phyloP scores from a whole-genome alignment of 208 protist genomes.

The Blastocrithidia nonstop region DNA sequence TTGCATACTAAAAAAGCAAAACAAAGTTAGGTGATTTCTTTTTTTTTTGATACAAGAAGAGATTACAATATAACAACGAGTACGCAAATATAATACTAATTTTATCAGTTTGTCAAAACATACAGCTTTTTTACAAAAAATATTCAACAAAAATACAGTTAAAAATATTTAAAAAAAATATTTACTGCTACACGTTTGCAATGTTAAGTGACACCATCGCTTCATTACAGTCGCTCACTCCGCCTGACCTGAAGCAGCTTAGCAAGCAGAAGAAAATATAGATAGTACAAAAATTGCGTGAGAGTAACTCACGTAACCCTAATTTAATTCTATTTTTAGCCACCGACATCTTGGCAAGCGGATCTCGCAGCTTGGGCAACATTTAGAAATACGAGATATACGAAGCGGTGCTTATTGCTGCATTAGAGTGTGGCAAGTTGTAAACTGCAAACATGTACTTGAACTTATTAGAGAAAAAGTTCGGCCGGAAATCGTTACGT shows the following conservation, averaged over 20 bases:
- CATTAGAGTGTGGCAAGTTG: constrained; percentile 50
- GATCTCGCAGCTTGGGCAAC: constrained; percentile 21
- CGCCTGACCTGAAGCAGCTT: constrained; percentile 60
- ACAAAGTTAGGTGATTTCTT: too few species aligned
- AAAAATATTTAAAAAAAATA: too few species aligned
- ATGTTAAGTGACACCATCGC: constrained; percentile 5
- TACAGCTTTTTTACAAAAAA: too few species aligned
- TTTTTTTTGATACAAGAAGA: too few species aligned
- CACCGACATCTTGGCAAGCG: constrained; percentile 56
- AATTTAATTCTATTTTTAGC: constrained; percentile 57
- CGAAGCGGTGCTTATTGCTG: constrained; percentile 67
- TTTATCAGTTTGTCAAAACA: too few species aligned
- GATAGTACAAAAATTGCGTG: constrained; percentile 34
- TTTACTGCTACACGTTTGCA: too few species aligned
- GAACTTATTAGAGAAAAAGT: constrained; percentile 49
- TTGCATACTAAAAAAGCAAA: too few species aligned
- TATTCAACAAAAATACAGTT: too few species aligned
- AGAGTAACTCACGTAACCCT: constrained; percentile 24
- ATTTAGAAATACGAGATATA: constrained; percentile 51
- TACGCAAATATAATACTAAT: too few species aligned
- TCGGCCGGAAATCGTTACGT: constrained; percentile 48
- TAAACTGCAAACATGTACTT: constrained; percentile 45
- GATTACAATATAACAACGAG: too few species aligned
- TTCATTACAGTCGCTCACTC: constrained; percentile 30
- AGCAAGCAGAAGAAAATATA: constrained; percentile 43